phyloP scores from a whole-genome alignment of 371 early-diverging fungal genomes.

The Mucor piriformis region DNA sequence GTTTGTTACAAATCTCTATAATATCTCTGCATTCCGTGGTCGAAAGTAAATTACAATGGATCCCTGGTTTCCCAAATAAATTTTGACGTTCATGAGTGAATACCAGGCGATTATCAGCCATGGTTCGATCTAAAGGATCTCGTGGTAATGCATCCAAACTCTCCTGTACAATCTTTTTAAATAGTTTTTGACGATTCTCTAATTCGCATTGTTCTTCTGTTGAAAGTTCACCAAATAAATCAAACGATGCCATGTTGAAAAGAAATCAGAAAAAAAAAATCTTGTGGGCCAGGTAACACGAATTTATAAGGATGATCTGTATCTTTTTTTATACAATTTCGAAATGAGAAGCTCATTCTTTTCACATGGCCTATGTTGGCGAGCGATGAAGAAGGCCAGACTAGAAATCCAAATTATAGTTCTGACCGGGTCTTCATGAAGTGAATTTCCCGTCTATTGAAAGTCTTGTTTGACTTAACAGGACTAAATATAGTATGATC shows the following conservation, averaged over 20 bases:
- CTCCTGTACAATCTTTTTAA: neutral
- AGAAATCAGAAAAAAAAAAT: slow-evolving; percentile 4
- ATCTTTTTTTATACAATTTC: neutral
- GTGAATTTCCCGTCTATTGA: slow-evolving; percentile 45
- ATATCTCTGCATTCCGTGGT: slow-evolving; percentile 33
- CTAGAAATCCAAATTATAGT: slow-evolving; percentile 10
- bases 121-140: slow-evolving; percentile 33
- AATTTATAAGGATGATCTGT: neutral
- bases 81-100: slow-evolving; percentile 17
- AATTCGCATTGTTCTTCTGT: slow-evolving; percentile 27
- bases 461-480: slow-evolving; percentile 40
- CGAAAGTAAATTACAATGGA: slow-evolving; percentile 28
- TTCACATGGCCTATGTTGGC: slow-evolving; percentile 9
- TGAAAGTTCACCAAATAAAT: slow-evolving; percentile 47
- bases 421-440: slow-evolving; percentile 56
- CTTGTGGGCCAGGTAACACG: neutral
- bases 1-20: slow-evolving; percentile 20
- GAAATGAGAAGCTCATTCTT: slow-evolving; percentile 17
- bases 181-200: slow-evolving; percentile 10
- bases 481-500: slow-evolving; percentile 18
- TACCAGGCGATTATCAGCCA: slow-evolving; percentile 30
- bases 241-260: slow-evolving; percentile 24
- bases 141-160: slow-evolving; percentile 11
- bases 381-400: neutral
- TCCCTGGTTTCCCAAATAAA: slow-evolving; percentile 23